phyloP scores from a whole-genome alignment of 2,329 filamentous ascomycete genomes.

The Xylaria sp. region DNA sequence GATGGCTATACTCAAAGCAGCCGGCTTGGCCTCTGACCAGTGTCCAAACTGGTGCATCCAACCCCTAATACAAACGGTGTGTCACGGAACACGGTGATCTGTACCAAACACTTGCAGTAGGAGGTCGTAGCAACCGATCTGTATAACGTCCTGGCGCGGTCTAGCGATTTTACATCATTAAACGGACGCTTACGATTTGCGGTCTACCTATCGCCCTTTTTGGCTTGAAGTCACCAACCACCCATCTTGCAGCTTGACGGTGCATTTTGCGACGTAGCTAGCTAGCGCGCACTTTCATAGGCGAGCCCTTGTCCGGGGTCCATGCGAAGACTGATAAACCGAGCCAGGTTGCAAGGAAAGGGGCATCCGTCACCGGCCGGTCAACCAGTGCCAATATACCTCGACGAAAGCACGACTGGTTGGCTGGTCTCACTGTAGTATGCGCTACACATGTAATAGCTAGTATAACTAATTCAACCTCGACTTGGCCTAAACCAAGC shows the following conservation, averaged over 20 bases:
- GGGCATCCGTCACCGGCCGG: slow-evolving; percentile 34
- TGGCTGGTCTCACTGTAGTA: slow-evolving; percentile 1
- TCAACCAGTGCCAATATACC: slow-evolving; percentile 12
- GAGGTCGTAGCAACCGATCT: slow-evolving; percentile 20
- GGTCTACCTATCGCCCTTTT: slow-evolving; percentile 1
- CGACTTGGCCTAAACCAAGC: slow-evolving; percentile 16
- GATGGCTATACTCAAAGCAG: slow-evolving; percentile 20
- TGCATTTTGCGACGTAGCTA: slow-evolving; percentile 15
- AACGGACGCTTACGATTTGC: slow-evolving; percentile 12
- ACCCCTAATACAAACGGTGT: slow-evolving; percentile 14
- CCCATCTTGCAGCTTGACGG: slow-evolving; percentile 24
- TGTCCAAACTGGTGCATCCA: slow-evolving; percentile 21
- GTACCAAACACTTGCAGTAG: slow-evolving; percentile 35
- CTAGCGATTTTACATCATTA: slow-evolving; percentile 10
- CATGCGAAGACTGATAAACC: slow-evolving; percentile 31
- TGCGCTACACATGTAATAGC: background rate
- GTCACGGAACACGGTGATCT: slow-evolving; percentile 23
- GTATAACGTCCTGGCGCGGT: slow-evolving; percentile 2
- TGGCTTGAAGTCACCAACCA: slow-evolving; percentile 23
- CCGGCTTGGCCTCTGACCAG: slow-evolving; percentile 13
- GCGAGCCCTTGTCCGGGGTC: slow-evolving; percentile 27
- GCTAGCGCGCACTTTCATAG: slow-evolving; percentile 25
- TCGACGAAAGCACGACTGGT: slow-evolving; percentile 18
- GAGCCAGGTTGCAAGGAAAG: slow-evolving; percentile 31
- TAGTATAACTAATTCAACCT: slow-evolving; percentile 19